phyloP scores from a whole-genome alignment of 1,139 yeast genomes.

The Kodamaea sp. region DNA sequence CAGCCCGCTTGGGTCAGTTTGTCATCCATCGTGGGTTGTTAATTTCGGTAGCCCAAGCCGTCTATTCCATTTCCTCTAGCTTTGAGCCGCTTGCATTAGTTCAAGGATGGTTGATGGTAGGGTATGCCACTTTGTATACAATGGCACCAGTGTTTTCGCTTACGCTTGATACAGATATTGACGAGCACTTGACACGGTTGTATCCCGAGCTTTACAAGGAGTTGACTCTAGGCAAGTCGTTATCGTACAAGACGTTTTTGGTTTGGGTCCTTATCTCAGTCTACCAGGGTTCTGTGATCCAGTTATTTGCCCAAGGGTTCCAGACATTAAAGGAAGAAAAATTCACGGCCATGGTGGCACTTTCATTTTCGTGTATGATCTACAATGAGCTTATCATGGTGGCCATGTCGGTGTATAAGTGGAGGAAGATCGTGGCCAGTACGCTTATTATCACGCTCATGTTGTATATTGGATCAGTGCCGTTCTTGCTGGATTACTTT shows the following conservation, averaged over 20 bases:
- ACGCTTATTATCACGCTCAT: slow-evolving; percentile 71
- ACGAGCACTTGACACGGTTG: slow-evolving; percentile 81
- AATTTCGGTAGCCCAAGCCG: slow-evolving; percentile 95
- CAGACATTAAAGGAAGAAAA: slow-evolving; percentile 57
- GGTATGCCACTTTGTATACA: slow-evolving; percentile 94
- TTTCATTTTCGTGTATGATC: slow-evolving; percentile 78
- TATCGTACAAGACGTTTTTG: slow-evolving; percentile 84
- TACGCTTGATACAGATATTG: slow-evolving; percentile 89
- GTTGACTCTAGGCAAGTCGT: slow-evolving; percentile 80
- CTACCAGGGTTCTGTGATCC: slow-evolving; percentile 84
- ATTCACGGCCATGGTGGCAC: slow-evolving; percentile 78
- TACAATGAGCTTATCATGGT: slow-evolving; percentile 93
- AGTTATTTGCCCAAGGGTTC: slow-evolving; percentile 74
- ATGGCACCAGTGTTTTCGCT: slow-evolving; percentile 98
- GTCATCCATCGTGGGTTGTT: slow-evolving; percentile 94
- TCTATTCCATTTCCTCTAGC: slow-evolving; percentile 78
- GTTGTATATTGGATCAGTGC: slow-evolving; percentile 72
- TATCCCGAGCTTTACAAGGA: slow-evolving; percentile 96
- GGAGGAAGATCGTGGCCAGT: slow-evolving; percentile 79
- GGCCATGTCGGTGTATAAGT: slow-evolving; percentile 83
- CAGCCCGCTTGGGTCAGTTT: slow-evolving; percentile 93
- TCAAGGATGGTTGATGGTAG: slow-evolving; percentile 98
- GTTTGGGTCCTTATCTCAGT: slow-evolving; percentile 88
- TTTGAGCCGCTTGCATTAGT: slow-evolving; percentile 94
- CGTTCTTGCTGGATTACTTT: slow-evolving; percentile 82